A percentile compares a stretch with the other conserved stretches of the same genome.
Conservation (phyloP, 345 rosid species). For the Xanthoceras sorbifolium region DNA sequence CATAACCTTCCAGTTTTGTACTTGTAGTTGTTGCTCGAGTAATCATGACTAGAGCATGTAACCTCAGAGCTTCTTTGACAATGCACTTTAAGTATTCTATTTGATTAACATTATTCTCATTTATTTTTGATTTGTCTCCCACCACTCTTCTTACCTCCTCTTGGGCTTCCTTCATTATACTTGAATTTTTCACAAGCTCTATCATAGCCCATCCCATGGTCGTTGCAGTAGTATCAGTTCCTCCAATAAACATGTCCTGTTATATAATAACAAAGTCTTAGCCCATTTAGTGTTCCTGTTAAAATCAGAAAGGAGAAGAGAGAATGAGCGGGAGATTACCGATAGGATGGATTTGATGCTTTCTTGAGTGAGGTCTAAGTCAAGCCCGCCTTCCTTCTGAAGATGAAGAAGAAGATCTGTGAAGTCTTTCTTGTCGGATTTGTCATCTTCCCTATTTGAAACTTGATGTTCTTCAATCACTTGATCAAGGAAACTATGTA, state of each 20-base stretch:
- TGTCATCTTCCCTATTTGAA: neutral
- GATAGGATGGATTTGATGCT: constrained; percentile 20
- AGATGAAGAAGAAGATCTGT: constrained; percentile 19
- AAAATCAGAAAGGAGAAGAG: neutral
- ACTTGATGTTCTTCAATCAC: constrained; percentile 17
- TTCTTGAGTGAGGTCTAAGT: neutral
- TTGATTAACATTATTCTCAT: neutral
- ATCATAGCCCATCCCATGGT: too few relatives aligned
- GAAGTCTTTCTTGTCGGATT: constrained; percentile 11
- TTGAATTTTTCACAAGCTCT: constrained; percentile 16
- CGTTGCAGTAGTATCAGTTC: constrained; percentile 14
- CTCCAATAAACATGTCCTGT: constrained; percentile 22
- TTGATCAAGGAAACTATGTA: constrained; percentile 5
- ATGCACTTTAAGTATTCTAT: constrained; percentile 21
- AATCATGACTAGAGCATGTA: constrained; percentile 15
- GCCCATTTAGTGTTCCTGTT: neutral
- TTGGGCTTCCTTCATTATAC: constrained; percentile 5
- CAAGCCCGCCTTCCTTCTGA: constrained; percentile 15
- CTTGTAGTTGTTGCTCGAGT: neutral
- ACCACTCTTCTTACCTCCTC: constrained; percentile 15
- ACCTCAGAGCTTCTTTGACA: constrained; percentile 14
- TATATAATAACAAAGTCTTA: neutral
- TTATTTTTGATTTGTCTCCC: constrained; percentile 7
- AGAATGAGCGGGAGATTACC: neutral
- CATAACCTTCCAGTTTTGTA: constrained; percentile 13